phyloP scores from a whole-genome alignment of 176 grass and related monocot species.

The Eleusine coracana region DNA sequence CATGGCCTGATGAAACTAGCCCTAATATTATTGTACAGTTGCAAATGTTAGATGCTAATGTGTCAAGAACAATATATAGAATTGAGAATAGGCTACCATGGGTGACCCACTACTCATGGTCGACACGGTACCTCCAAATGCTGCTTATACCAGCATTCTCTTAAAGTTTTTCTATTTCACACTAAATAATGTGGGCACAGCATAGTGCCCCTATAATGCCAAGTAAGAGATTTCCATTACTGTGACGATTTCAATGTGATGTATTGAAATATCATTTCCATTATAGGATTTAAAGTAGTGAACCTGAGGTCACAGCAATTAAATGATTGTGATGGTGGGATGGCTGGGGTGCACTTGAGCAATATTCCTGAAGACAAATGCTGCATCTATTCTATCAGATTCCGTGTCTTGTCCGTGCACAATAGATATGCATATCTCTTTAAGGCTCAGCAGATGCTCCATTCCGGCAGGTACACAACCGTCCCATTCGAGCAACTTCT shows the following conservation, averaged over 20 bases:
- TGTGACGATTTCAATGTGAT: not conserved
- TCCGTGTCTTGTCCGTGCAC: not conserved
- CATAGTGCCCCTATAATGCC: not conserved
- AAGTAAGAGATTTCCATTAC: not conserved
- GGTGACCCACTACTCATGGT: not conserved
- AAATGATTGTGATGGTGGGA: slow-evolving; percentile 21
- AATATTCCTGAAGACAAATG: not conserved
- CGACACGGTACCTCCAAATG: not conserved
- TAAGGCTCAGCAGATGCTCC: slow-evolving; percentile 21
- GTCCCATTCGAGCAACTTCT: not conserved
- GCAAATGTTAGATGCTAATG: too few relatives aligned
- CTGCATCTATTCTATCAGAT: slow-evolving; percentile 15
- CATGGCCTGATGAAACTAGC: too few relatives aligned
- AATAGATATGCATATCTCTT: slow-evolving; percentile 22
- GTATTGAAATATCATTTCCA: not conserved
- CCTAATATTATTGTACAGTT: too few relatives aligned
- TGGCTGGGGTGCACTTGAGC: not conserved
- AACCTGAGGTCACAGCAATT: not conserved
- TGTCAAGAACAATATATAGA: too few relatives aligned
- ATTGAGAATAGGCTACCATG: not conserved
- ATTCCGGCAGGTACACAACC: not conserved
- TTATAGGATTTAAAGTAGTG: not conserved
- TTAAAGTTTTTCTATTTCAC: not conserved
- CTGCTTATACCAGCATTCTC: not conserved
- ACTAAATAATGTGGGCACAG: not conserved